phyloP scores from a whole-genome alignment of 164 flowering plant species.

The Aristolochia contorta region DNA sequence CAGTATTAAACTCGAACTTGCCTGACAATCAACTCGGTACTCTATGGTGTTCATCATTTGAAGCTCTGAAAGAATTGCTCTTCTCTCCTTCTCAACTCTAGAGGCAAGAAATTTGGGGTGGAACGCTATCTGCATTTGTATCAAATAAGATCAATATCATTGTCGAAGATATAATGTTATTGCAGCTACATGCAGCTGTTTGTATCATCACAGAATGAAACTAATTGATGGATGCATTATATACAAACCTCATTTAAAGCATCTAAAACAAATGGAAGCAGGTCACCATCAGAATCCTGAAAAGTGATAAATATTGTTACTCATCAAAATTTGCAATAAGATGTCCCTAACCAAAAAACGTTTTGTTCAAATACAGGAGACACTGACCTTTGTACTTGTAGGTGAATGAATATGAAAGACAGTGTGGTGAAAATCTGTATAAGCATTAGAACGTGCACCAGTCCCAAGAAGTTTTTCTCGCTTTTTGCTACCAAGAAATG shows the following conservation, averaged over 20 bases:
- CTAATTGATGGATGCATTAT: background rate
- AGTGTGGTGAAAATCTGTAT: conserved; percentile 98
- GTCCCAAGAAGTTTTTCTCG: conserved; percentile 98
- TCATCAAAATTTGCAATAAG: background rate
- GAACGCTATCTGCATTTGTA: conserved; percentile 70
- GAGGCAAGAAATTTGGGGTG: conserved; percentile 90
- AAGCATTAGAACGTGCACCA: conserved; percentile 99
- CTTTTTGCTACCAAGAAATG: conserved; percentile 98
- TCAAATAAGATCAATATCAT: background rate
- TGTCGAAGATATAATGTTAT: background rate
- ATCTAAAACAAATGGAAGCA: conserved; percentile 86
- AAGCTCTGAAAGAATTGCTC: conserved; percentile 95
- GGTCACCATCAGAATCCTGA: conserved; percentile 85
- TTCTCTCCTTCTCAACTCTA: conserved; percentile 92
- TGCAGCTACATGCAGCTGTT: background rate
- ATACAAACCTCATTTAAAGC: conserved; percentile 91
- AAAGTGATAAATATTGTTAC: conserved; percentile 3
- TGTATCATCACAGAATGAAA: background rate
- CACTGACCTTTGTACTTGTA: conserved; percentile 64
- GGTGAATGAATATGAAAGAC: conserved; percentile 98
- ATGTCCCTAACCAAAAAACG: background rate
- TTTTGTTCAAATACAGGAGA: background rate
- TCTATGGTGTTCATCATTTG: conserved; percentile 99
- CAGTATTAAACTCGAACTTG: conserved; percentile 7
- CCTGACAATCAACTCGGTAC: conserved; percentile 98